phyloP scores from a whole-genome alignment of 139 green algal species.

The Limnomonas spitsbergensis region DNA sequence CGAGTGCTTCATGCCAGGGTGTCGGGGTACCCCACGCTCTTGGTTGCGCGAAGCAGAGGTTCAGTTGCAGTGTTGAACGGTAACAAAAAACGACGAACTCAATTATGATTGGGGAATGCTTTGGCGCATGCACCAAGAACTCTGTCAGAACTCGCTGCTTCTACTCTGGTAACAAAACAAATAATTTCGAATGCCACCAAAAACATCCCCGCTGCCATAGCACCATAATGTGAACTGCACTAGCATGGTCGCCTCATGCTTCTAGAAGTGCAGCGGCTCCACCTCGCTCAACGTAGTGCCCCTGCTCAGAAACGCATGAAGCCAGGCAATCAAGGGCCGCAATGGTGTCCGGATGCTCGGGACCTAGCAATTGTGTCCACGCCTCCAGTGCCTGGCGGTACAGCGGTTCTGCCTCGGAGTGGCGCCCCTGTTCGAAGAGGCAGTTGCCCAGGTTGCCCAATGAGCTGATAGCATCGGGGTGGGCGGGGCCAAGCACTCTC shows the following conservation, averaged over 20 bases:
- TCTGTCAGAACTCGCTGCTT: too few relatives aligned
- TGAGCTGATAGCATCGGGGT: conserved; percentile 13
- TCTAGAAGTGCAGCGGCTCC: neutral
- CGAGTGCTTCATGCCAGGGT: too few relatives aligned
- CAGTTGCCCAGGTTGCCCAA: conserved; percentile 29
- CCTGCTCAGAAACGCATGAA: neutral
- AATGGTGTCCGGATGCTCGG: neutral
- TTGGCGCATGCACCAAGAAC: too few relatives aligned
- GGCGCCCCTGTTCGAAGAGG: conserved; percentile 21
- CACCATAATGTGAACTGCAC: too few relatives aligned
- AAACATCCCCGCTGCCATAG: too few relatives aligned
- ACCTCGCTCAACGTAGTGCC: neutral
- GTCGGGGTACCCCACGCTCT: too few relatives aligned
- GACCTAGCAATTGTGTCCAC: conserved; percentile 6
- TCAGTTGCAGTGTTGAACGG: too few relatives aligned
- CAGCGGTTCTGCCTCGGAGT: conserved; percentile 24
- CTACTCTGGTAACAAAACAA: too few relatives aligned
- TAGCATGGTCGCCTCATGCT: conserved; percentile 10
- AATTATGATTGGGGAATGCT: too few relatives aligned
- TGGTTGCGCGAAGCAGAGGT: too few relatives aligned
- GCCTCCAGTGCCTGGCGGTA: conserved; percentile 22
- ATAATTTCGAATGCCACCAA: too few relatives aligned
- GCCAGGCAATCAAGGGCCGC: conserved; percentile 12
- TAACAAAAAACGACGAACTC: too few relatives aligned
- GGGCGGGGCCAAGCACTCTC: conserved; percentile 16